These are phyloP conservation scores for Globisporangium perplexum DNA, from an alignment of 352 stramenopile species.

Conservation along the genomic window DNA sequence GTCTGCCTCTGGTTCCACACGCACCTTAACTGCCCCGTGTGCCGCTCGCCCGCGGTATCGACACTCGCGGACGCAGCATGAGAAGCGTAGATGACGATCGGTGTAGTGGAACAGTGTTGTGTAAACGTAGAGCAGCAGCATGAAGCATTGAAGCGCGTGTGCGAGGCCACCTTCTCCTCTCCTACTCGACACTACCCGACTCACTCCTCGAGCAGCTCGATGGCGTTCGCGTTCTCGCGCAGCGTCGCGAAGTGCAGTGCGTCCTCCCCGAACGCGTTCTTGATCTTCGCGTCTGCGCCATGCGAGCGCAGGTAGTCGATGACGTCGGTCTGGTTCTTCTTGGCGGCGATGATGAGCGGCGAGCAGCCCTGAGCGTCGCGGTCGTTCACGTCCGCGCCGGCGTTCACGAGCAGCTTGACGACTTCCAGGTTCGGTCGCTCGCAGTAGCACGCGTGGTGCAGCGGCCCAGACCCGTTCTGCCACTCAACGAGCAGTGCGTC, in stretches of 20 bases:
- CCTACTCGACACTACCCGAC: too few relatives aligned
- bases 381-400: constrained; percentile 57
- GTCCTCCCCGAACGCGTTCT: constrained; percentile 61
- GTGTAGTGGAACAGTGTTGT: not conserved
- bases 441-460: constrained; percentile 81
- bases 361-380: constrained; percentile 56
- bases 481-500: not conserved
- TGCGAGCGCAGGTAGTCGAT: constrained; percentile 46
- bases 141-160: too few relatives aligned
- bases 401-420: constrained; percentile 45
- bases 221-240: constrained; percentile 45
- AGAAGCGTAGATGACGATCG: not conserved
- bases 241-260: constrained; percentile 58
- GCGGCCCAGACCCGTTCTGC: constrained; percentile 62
- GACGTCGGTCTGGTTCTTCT: constrained; percentile 63
- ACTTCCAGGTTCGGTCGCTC: constrained; percentile 46
- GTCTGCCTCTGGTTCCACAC: constrained; percentile 66
- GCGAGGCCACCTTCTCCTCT: not conserved
- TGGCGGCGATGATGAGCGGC: constrained; percentile 63
- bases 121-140: not conserved
- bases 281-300: constrained; percentile 39
- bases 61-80: not conserved
- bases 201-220: constrained; percentile 29
- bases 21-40: constrained; percentile 59
- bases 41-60: constrained; percentile 17